Evolutionary conservation across 116 monocot genomes (phyloP).

Genomic region (Zostera marina): DNA sequence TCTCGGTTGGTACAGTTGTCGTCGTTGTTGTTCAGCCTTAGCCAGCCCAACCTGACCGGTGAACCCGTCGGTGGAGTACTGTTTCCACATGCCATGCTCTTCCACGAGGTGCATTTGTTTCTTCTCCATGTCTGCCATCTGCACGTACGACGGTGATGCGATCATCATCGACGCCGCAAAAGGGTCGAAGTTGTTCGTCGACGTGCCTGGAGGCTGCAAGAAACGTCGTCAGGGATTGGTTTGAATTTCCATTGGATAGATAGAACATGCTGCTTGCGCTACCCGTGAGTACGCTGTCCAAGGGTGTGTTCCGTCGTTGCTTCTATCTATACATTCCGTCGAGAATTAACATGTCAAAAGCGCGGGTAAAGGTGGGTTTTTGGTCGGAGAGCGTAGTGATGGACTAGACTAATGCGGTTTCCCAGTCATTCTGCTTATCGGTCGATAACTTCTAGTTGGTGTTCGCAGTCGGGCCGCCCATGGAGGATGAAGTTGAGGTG

Average conservation of each 20-base stretch:
- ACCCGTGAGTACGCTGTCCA: slow-evolving; percentile 1
- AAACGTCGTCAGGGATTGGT: slow-evolving; percentile 8
- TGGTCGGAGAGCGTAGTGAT: slow-evolving; percentile 27
- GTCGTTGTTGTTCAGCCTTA: neutral
- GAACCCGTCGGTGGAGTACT: slow-evolving; percentile 60
- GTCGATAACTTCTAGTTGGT: slow-evolving; percentile 38
- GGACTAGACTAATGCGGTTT: slow-evolving; percentile 49
- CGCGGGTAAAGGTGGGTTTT: slow-evolving; percentile 34
- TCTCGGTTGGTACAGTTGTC: too few relatives aligned
- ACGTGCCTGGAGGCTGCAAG: slow-evolving; percentile 24
- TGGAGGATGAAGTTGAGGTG: neutral
- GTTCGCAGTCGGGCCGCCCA: neutral
- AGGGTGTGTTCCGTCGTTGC: too few relatives aligned
- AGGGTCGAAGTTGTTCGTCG: slow-evolving; percentile 31
- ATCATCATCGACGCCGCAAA: slow-evolving; percentile 61
- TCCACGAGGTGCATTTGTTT: slow-evolving; percentile 53
- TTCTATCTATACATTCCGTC: slow-evolving; percentile 41
- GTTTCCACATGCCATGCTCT: slow-evolving; percentile 73
- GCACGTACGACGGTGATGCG: slow-evolving; percentile 69
- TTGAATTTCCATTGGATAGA: neutral
- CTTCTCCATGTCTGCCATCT: slow-evolving; percentile 89
- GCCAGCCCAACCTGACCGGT: slow-evolving; percentile 30
- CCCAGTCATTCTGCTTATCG: slow-evolving; percentile 33
- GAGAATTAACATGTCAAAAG: slow-evolving; percentile 47
- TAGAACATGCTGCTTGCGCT: slow-evolving; percentile 61